Base-by-base conservation (phyloP, 352 stramenopile genomes). In the Phytophthora agathidicida region DNA sequence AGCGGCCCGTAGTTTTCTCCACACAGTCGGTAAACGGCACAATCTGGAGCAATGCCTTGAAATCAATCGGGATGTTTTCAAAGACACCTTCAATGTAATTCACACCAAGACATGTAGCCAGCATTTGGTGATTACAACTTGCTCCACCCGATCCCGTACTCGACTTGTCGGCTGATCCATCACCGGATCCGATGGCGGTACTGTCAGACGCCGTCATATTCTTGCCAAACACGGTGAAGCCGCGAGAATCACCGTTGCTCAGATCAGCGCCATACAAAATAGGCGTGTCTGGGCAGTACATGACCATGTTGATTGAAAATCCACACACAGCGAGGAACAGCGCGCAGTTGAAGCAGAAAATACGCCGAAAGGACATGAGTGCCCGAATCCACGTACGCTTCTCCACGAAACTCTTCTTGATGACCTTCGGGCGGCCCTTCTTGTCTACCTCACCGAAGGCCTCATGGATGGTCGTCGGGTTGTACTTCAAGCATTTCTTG, bases 351-450 rank as follows among this genome's bases (percentile, higher is more conserved):
- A 86, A 93, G 36, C 86, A 76, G 46, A 95, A 93, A 56, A 95
- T 92, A 41, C 82, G 86, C 3, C 82, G 83, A 65, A 93, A 95
- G 7, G 83, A 90, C 26, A 88, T 56, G 11, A 95, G 54, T 19
- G 86, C 86, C 9, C 86, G 82, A 7, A 91, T 35, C 83, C 84
- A 95, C 27, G 78, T 85, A 2, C 83, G 82, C 38, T 88, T 91
- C 62, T 95, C 86, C 22, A 80, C 68, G 58, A 86, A 95, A n/a
- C 78, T 90, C 52, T 95, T 95, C 67, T 91, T 91, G 30, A 90
- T 83, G 19, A 83, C 62, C 60, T 95, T 93, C 7, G 84, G 83
- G 17, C 72, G 71, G 3, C 86, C 86, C 47, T 95, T 95, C 61
- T 92, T 92, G 71, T 95, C 82, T 17, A 87, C 59, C 38, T 88